Percentiles rank a stretch among this genome's conserved stretches.
Conservation (phyloP, 495 filamentous ascomycete genomes). For the Penicillium canescens region DNA sequence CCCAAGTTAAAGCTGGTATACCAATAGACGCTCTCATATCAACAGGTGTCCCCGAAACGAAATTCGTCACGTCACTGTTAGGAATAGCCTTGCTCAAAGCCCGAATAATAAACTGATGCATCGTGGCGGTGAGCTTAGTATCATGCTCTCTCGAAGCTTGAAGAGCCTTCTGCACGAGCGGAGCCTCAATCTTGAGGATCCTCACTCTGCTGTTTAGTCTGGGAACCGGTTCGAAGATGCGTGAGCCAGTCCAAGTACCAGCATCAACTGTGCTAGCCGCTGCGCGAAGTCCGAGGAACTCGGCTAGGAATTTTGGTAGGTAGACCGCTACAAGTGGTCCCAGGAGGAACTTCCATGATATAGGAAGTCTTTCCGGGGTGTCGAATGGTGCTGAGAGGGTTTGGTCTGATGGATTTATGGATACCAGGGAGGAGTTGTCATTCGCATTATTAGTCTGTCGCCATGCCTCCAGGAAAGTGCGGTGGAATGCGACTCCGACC, state of each 20-base stretch:
- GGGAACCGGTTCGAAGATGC: slow-evolving; percentile 10
- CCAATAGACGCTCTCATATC: slow-evolving; percentile 25
- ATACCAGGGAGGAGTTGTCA: slow-evolving; percentile 1
- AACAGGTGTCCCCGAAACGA: slow-evolving; percentile 23
- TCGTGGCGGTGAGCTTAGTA: slow-evolving; percentile 20
- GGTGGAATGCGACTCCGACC: slow-evolving; percentile 22
- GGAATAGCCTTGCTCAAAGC: slow-evolving; percentile 21
- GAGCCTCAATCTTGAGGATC: slow-evolving; percentile 20
- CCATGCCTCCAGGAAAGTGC: slow-evolving; percentile 17
- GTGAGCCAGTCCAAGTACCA: slow-evolving; percentile 23
- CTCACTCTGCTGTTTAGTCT: slow-evolving; percentile 9
- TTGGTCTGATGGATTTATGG: slow-evolving; percentile 3
- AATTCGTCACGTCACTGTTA: slow-evolving; percentile 13
- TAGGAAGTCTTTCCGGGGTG: slow-evolving; percentile 23
- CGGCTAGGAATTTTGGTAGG: slow-evolving; percentile 13
- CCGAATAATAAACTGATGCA: slow-evolving; percentile 24
- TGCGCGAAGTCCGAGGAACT: slow-evolving; percentile 19
- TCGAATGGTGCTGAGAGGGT: slow-evolving; percentile 19
- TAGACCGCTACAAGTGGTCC: slow-evolving; percentile 15
- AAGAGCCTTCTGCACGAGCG: slow-evolving; percentile 13
- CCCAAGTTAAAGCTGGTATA: slow-evolving; percentile 14
- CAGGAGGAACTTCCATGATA: slow-evolving; percentile 25
- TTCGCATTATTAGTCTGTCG: background rate
- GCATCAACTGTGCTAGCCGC: slow-evolving; percentile 17
- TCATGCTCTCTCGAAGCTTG: slow-evolving; percentile 13